Evolutionary conservation across 257 asterid species (phyloP).

Genomic region (Linderniella brevidens): DNA sequence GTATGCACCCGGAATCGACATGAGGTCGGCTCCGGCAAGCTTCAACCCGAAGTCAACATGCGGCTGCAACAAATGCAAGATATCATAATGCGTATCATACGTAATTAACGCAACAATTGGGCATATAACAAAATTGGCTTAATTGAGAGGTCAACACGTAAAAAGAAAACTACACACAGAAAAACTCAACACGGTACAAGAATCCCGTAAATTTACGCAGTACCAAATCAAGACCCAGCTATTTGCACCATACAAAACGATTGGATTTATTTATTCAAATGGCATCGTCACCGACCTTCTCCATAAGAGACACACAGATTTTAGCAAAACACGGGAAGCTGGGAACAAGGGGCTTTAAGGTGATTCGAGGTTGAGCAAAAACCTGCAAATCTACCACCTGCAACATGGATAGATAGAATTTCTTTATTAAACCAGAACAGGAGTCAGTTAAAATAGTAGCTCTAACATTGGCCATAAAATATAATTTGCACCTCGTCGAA

Average conservation of each 20-base stretch:
- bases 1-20: conserved; percentile 91
- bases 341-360: conserved; percentile 94
- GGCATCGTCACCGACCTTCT: conserved; percentile 25
- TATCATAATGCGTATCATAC: too few relatives aligned
- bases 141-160: too few relatives aligned
- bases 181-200: too few relatives aligned
- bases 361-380: conserved; percentile 90
- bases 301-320: conserved; percentile 48
- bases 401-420: conserved; percentile 10
- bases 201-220: too few relatives aligned
- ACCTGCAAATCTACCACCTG: conserved; percentile 92
- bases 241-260: too few relatives aligned
- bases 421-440: background rate
- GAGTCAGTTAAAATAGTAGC: too few relatives aligned
- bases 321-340: conserved; percentile 90
- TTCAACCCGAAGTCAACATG: conserved; percentile 91
- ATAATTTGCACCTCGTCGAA: conserved; percentile 6
- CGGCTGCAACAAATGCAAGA: conserved; percentile 42
- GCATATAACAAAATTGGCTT: too few relatives aligned
- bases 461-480: too few relatives aligned
- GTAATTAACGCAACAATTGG: too few relatives aligned
- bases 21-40: conserved; percentile 87
- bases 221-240: too few relatives aligned
- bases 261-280: background rate
- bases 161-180: too few relatives aligned